A percentile compares a stretch with the other conserved stretches of the same genome.
Conservation (phyloP, 148 eudicot species). For the Rhododendron williamsianum region DNA sequence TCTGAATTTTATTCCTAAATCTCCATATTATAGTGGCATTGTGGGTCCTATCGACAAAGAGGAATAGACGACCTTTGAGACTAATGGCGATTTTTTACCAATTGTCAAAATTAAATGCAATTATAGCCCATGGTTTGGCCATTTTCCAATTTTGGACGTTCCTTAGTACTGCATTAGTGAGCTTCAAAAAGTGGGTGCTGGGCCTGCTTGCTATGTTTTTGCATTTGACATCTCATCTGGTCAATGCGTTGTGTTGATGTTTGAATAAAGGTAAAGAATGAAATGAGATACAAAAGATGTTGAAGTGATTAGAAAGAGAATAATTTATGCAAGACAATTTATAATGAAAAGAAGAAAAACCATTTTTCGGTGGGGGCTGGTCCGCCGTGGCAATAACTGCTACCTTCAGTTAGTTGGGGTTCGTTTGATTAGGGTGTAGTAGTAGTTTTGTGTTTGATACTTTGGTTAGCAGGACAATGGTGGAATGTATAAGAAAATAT, state of each 20-base stretch:
- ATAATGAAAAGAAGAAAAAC: no score
- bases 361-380: no score
- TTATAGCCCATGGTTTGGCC: neutral
- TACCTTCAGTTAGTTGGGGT: neutral
- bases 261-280: no score
- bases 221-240: no score
- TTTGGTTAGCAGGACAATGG: neutral
- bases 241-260: no score
- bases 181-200: no score
- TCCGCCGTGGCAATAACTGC: neutral
- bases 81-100: neutral
- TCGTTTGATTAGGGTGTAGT: neutral
- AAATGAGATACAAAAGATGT: no score
- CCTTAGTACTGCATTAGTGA: no score
- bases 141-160: neutral
- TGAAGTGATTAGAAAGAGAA: no score
- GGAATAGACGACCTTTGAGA: neutral
- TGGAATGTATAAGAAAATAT: neutral
- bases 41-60: neutral
- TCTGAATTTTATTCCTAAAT: neutral
- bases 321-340: no score
- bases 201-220: no score
- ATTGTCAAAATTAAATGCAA: neutral
- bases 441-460: no score
- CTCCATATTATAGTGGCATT: neutral